A percentile compares a stretch with the other conserved stretches of the same genome.
These are phyloP conservation scores for Starmerella potacharoeniae DNA, from an alignment of 805 yeast genomes.

Conservation along the genomic window DNA sequence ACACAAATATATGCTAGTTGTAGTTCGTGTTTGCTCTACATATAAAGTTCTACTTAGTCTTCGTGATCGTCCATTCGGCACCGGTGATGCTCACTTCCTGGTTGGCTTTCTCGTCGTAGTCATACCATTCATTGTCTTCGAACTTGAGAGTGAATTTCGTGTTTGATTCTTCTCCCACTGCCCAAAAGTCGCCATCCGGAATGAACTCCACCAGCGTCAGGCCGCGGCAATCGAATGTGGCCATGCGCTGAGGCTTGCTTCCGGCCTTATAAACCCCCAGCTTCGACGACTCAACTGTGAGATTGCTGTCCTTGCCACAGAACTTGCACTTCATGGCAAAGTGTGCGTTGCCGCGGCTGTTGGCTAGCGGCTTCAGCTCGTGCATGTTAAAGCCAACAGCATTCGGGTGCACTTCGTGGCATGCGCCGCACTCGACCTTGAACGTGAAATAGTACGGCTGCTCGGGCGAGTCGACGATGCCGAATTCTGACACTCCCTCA, in stretches of 20 bases:
- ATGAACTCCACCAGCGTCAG: constrained; percentile 57
- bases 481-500: constrained; percentile 43
- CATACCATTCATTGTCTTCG: constrained; percentile 83
- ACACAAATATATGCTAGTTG: too few species aligned
- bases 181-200: constrained; percentile 35
- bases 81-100: constrained; percentile 75
- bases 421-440: constrained; percentile 59
- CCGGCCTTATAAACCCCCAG: constrained; percentile 26
- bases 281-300: constrained; percentile 24
- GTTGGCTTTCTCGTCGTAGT: constrained; percentile 76
- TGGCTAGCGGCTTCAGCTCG: constrained; percentile 39
- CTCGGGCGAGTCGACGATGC: constrained; percentile 48
- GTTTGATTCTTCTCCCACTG: constrained; percentile 40
- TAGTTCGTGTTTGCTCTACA: too few species aligned
- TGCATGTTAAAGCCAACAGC: constrained; percentile 54
- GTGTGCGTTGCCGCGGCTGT: constrained; percentile 73
- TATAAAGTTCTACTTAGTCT: constrained; percentile 13
- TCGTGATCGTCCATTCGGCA: constrained; percentile 50
- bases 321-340: constrained; percentile 65
- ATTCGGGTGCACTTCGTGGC: constrained; percentile 68
- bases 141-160: constrained; percentile 55
- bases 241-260: constrained; percentile 35
- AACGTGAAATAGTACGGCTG: constrained; percentile 68
- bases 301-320: constrained; percentile 38
- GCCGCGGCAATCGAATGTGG: constrained; percentile 80